Base-by-base conservation (phyloP, 805 yeast genomes). In the Monosporozyma siamensis region DNA sequence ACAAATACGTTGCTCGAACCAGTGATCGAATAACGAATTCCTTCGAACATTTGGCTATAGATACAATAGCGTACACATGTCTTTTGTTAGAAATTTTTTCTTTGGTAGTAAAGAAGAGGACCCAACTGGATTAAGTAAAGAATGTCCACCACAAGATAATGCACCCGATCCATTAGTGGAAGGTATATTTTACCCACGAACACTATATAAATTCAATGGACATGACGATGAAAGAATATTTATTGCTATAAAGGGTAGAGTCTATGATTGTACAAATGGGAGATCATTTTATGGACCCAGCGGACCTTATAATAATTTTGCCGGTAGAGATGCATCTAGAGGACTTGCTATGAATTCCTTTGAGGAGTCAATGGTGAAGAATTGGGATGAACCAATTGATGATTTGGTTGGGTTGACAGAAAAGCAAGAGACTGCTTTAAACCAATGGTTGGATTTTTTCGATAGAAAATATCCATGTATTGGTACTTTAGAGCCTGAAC, bases 241-340 rank as follows among this genome's bases (percentile, higher is more conserved):
- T 55, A 75, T 90, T 48, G 92, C 86, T 0, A 86, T 90, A n/a
- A 77, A 72, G 51, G 95, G 95, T 1, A 80, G 72, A 21, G 95
- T 90, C 3, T 90, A 74, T 55, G 96, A 90, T 56, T 95, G 87
- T 17, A 68, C 85, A 4, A 68, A 70, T 9, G 95, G 95, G 0
- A 75, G 89, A 49, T 74, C 75, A 38, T 89, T 90, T 59, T 90
- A 90, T 62, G 97, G 97, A 0, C 97, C 97, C 6, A 85, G 90
- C 24, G 97, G 97, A 0, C 95, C 96, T 0, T 90, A 90, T 64
- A 79, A 84, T 34, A 86, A 84, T 57, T 90, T 90, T 70, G 97
- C 97, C 0, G 97, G 97, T 1, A 82, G 85, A 51, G 97, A 90
- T 65, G 97, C 97, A 3, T 82, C 94, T 1, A 71, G 97, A 50